A percentile compares a stretch with the other conserved stretches of the same genome.
phyloP scores from a whole-genome alignment of 306 rosid genomes.

The Glycine tomentella region DNA sequence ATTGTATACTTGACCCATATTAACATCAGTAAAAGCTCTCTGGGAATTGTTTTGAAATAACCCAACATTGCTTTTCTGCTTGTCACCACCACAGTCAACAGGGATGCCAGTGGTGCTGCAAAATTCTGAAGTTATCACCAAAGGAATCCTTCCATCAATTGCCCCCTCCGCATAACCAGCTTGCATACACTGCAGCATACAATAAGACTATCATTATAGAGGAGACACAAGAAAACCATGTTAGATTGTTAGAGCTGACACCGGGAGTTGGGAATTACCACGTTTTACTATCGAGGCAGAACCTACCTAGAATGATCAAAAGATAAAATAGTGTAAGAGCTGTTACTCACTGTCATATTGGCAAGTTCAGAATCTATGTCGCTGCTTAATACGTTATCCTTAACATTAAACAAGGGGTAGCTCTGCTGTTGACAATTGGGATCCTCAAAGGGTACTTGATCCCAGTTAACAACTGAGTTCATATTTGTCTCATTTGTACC shows the following conservation, averaged over 20 bases:
- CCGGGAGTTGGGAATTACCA: constrained; percentile 4
- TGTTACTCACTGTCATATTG: constrained; percentile 62
- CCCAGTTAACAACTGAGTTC: constrained; percentile 51
- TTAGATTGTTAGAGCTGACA: constrained; percentile 34
- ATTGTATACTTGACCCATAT: constrained; percentile 47
- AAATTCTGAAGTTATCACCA: constrained; percentile 43
- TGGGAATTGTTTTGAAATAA: constrained; percentile 40
- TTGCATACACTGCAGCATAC: constrained; percentile 50
- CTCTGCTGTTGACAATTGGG: constrained; percentile 38
- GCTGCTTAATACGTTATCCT: constrained; percentile 46
- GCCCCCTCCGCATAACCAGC: constrained; percentile 41
- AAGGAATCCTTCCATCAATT: constrained; percentile 48
- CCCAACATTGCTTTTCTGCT: constrained; percentile 42
- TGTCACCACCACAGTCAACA: constrained; percentile 23
- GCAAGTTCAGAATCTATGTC: constrained; percentile 43
- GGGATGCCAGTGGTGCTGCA: constrained; percentile 32
- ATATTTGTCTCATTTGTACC: constrained; percentile 60
- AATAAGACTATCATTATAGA: constrained; percentile 34
- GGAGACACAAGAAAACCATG: constrained; percentile 18
- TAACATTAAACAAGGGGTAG: constrained; percentile 8
- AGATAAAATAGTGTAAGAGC: constrained; percentile 25
- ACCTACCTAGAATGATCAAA: constrained; percentile 37
- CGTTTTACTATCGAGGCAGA: constrained; percentile 4
- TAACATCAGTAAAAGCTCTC: constrained; percentile 48
- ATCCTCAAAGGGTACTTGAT: constrained; percentile 47